phyloP scores from a whole-genome alignment of 371 early-diverging fungal genomes.

The Apophysomyces ossiformis region DNA sequence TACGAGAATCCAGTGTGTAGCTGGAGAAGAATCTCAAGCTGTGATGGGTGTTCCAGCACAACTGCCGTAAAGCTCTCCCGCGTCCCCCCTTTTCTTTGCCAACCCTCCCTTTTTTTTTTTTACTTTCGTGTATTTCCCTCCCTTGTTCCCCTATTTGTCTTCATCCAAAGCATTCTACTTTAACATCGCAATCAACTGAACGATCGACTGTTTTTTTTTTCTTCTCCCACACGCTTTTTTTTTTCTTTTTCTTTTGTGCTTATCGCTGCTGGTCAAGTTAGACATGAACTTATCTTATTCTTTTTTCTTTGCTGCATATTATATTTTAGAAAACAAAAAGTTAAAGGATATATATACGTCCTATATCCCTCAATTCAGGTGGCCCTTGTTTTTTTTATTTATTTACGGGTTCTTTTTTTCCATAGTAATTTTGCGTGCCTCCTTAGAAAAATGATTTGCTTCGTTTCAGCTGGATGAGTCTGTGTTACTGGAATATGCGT shows the following conservation, averaged over 20 bases:
- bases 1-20: not conserved
- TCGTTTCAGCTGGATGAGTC: too few species aligned
- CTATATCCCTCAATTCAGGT: conserved; percentile 4
- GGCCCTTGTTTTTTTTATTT: not conserved
- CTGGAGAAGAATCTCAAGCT: conserved; percentile 4
- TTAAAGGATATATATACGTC: not conserved
- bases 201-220: not conserved
- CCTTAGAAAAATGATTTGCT: too few species aligned
- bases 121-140: conserved; percentile 5
- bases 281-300: not conserved
- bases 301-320: not conserved
- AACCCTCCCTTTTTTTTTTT: conserved; percentile 3
- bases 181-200: not conserved
- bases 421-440: too few species aligned
- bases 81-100: not conserved
- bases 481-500: too few species aligned
- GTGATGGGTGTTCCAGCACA: not conserved
- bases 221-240: not conserved
- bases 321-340: conserved; percentile 1
- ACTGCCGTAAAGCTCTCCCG: not conserved
- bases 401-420: too few species aligned
- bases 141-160: not conserved
- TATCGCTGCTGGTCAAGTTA: conserved; percentile 8
- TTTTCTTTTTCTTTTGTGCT: not conserved
- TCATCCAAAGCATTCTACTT: conserved; percentile 1